These are phyloP conservation scores for Penicillium subrubescens DNA, from an alignment of 495 filamentous ascomycete species.

Conservation along the genomic window DNA sequence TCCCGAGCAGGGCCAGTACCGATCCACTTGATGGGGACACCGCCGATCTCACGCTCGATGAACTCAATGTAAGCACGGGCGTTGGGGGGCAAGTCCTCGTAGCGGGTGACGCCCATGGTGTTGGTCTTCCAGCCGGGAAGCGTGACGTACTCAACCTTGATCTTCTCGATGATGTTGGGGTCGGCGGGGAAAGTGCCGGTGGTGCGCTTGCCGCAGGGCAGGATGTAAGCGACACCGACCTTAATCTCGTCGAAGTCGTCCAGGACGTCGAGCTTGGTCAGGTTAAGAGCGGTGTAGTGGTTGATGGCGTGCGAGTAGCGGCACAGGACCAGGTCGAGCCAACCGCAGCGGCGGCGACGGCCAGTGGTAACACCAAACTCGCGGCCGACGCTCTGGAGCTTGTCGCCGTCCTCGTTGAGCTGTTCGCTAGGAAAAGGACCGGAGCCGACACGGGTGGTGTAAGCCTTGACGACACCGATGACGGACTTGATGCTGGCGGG, in stretches of 20 bases:
- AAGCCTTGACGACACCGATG: constrained; percentile 87
- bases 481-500: constrained; percentile 56
- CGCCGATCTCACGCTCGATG: constrained; percentile 71
- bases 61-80: constrained; percentile 76
- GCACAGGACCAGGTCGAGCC: constrained; percentile 86
- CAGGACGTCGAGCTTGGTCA: constrained; percentile 88
- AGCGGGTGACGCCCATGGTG: constrained; percentile 63
- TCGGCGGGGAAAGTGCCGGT: constrained; percentile 69
- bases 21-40: constrained; percentile 73
- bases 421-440: constrained; percentile 89
- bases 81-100: constrained; percentile 71
- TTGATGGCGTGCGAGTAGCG: constrained; percentile 73
- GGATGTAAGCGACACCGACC: constrained; percentile 71
- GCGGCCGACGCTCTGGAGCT: constrained; percentile 61
- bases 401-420: constrained; percentile 63
- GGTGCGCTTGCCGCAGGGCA: constrained; percentile 53
- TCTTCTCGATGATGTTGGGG: constrained; percentile 61
- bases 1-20: constrained; percentile 77
- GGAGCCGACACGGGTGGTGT: constrained; percentile 72
- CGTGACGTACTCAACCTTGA: constrained; percentile 66
- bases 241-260: constrained; percentile 82
- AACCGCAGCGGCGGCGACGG: constrained; percentile 80
- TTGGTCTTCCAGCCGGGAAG: constrained; percentile 76
- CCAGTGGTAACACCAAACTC: constrained; percentile 87
- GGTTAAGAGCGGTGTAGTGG: constrained; percentile 76